Conservation (phyloP, 331 rosid species). For the Dryas integrifolia region DNA sequence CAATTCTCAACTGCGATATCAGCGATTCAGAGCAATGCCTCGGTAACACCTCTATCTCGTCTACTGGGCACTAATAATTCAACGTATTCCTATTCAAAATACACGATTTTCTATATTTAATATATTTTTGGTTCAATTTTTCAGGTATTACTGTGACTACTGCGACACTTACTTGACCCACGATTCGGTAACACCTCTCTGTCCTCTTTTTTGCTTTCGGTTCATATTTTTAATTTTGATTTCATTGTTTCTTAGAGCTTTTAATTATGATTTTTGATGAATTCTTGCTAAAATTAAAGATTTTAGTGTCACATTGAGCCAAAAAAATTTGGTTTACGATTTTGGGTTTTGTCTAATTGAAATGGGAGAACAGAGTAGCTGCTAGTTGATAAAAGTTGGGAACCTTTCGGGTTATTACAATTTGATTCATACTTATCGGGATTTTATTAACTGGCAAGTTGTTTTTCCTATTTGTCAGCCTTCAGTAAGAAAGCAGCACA, state of each 20-base stretch:
- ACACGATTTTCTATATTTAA: not conserved
- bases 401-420: not conserved
- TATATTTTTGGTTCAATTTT: constrained; percentile 7
- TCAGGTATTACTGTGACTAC: constrained; percentile 92
- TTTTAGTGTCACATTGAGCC: not conserved
- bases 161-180: constrained; percentile 92
- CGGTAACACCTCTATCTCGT: constrained; percentile 19
- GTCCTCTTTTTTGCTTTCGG: not conserved
- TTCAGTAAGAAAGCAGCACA: constrained; percentile 94
- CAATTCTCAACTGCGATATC: not conserved
- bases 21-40: constrained; percentile 39
- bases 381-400: not conserved
- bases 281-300: not conserved
- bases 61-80: not conserved
- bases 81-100: not conserved
- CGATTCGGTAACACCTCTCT: constrained; percentile 59
- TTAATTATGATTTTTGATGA: not conserved
- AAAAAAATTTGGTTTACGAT: not conserved
- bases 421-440: not conserved
- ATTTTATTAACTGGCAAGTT: not conserved
- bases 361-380: too few species aligned
- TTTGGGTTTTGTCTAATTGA: not conserved
- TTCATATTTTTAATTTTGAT: not conserved
- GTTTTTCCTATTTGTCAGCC: constrained; percentile 52
- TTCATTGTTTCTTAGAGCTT: not conserved